A percentile compares a stretch with the other conserved stretches of the same genome.
phyloP scores from a whole-genome alignment of 805 yeast genomes.

The Metschnikowia gelsemii region DNA sequence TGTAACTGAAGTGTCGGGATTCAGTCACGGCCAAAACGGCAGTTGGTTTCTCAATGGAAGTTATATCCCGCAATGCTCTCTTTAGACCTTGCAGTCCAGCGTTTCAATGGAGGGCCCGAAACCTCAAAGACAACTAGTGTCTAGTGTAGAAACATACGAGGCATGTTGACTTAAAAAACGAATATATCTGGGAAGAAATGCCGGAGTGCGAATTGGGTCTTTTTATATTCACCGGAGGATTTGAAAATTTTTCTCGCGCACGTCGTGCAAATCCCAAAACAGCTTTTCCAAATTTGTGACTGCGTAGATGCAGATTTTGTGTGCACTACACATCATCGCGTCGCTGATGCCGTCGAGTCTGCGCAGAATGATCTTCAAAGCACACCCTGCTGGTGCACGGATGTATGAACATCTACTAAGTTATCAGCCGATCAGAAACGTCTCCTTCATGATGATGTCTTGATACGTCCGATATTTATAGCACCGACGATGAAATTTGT shows the following conservation, averaged over 20 bases:
- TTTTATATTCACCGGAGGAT: conserved; percentile 3
- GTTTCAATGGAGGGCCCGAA: conserved; percentile 64
- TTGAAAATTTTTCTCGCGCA: conserved; percentile 16
- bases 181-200: too few species aligned
- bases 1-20: conserved; percentile 88
- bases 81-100: conserved; percentile 11
- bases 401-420: too few species aligned
- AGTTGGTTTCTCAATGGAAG: not conserved
- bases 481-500: conserved; percentile 66
- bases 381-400: conserved; percentile 4
- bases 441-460: not conserved
- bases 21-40: conserved; percentile 53
- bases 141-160: conserved; percentile 50
- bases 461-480: not conserved
- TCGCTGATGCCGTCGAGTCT: not conserved
- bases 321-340: conserved; percentile 1
- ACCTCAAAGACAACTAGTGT: conserved; percentile 41
- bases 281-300: not conserved
- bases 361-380: too few species aligned
- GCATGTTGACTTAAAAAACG: conserved; percentile 49
- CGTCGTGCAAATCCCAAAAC: conserved; percentile 8
- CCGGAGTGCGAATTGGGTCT: conserved; percentile 1
- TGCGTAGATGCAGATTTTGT: not conserved
- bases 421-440: too few species aligned
- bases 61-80: conserved; percentile 7